Evolutionary conservation across 1,139 yeast species (phyloP), one percentile per base, ranked within the genome.

Genomic region (Hansenula anomala): DNA sequence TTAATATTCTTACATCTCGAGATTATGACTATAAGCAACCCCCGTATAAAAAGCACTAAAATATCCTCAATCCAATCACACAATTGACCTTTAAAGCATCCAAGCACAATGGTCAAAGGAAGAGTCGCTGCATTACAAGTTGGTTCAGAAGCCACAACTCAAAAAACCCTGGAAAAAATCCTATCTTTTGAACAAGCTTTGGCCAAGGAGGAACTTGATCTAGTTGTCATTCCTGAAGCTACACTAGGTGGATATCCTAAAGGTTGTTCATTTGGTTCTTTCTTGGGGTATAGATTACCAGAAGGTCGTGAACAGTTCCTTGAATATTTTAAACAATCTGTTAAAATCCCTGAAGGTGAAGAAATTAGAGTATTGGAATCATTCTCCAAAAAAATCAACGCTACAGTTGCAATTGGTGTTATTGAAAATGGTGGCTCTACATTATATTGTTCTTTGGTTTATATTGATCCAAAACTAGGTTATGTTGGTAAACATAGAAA

Each of bases 221-320:
- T 66, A 28, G 66, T 66, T 13, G 67, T 64, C 11, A 47, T 66
- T 33, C 71, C 71, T 14, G 71, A 66, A 44, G 70, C 69, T 12
- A 49, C 61, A 2, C 44, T 66, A 18, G 71, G 71, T 14, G 71
- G 71, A 5, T 66, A 66, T 41, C 70, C 71, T 5, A 66, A 66
- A 43, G 70, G 71, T 4, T 49, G 60, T 14, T 54, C 54, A 5
- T 66, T 66, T 44, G 70, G 68, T 11, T 56, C 69, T 10, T 61
- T 60, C 38, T 43, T 66, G 28, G 71, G 70, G 0, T 64, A 60
- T 48, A 54, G 71, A 39, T 45, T 60, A 24, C 66, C 62, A 30
- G 55, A 56, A 23, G 71, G 71, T 2, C 55, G 68, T 28, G 61
- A 63, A 28, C 65, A 60, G 38, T 66, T 56, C 45, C 56, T 61